phyloP scores from a whole-genome alignment of 2,329 filamentous ascomycete species.

The Colletotrichum shisoi region DNA sequence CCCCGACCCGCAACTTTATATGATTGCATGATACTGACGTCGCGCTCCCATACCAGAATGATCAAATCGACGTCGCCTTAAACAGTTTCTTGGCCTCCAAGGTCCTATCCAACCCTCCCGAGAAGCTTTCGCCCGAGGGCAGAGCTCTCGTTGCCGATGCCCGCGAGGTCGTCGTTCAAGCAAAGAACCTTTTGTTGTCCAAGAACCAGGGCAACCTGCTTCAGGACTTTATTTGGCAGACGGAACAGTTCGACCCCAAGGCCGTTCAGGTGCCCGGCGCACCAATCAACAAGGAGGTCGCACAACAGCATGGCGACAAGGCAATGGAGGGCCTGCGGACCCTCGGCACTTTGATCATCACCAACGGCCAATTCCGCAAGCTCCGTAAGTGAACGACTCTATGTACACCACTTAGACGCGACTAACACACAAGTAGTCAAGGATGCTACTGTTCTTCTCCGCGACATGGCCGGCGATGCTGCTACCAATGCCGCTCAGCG shows the following conservation, averaged over 20 bases:
- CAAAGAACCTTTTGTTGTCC: slow-evolving; percentile 83
- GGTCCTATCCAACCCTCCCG: slow-evolving; percentile 72
- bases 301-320: slow-evolving; percentile 83
- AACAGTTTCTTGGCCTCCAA: slow-evolving; percentile 84
- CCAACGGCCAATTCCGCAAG: slow-evolving; percentile 96
- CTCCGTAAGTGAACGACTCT: slow-evolving; percentile 66
- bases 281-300: slow-evolving; percentile 77
- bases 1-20: neutral
- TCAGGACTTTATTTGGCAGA: slow-evolving; percentile 97
- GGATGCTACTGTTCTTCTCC: slow-evolving; percentile 80
- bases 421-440: slow-evolving; percentile 60
- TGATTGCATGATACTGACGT: slow-evolving; percentile 29
- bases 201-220: slow-evolving; percentile 96
- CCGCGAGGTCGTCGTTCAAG: slow-evolving; percentile 79
- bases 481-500: slow-evolving; percentile 78
- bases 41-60: slow-evolving; percentile 67
- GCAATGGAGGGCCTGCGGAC: slow-evolving; percentile 86
- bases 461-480: slow-evolving; percentile 91
- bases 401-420: accelerated
- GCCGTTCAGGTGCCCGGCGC: slow-evolving; percentile 68
- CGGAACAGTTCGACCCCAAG: slow-evolving; percentile 74
- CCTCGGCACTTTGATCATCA: slow-evolving; percentile 86
- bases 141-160: slow-evolving; percentile 79
- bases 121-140: slow-evolving; percentile 83
- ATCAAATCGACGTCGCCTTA: slow-evolving; percentile 92